Evolutionary conservation across 2,329 filamentous ascomycete species (phyloP), one percentile per base, ranked within the genome.

Genomic region (Pseudogymnoascus sp.): DNA sequence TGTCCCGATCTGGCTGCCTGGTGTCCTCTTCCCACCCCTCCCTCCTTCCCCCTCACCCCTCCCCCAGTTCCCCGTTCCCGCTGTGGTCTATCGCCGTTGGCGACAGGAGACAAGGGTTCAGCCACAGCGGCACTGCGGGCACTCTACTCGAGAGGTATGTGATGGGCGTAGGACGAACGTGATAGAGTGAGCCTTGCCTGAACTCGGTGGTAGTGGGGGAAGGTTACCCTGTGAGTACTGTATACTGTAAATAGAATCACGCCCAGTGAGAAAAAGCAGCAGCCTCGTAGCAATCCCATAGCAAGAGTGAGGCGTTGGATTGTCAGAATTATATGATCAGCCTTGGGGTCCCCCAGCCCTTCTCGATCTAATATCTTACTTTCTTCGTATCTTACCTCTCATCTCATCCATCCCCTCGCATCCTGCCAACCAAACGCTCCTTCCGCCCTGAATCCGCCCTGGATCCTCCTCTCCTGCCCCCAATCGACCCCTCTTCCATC

Each of bases 291-390:
- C 14, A 52, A 52, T 19, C 19, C 19, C 19, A 19, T 19, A 19
- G 19, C 19, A 19, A 19, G 4, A 52, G 45, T 52, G 45, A 52
- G 45, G 45, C 45, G 45, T 31, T 29, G 23, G 45, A 52, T 8
- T 52, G 45, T 52, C 45, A 52, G 45, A 52, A 31, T 31, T 52
- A 52, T 29, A 52, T 29, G 23, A 52, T 31, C 45, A 52, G 45
- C 45, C 45, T 52, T n/a, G 41, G 21, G 6, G 11, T 43, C 38
- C 10, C 38, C n/a, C 38, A 41, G 38, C 38, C 16, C 38, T 19
- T 10, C 38, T 19, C 39, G 39, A 43, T 43, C 39, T 45, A 45
- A 45, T 26, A 49, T 49, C 43, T 29, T 49, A 49, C 43, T 49
- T 21, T 14, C 21, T 21, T 43, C 39, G 39, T 43, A 43, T 43